phyloP scores from a whole-genome alignment of 257 asterid genomes.

The Fraxinus americana region DNA sequence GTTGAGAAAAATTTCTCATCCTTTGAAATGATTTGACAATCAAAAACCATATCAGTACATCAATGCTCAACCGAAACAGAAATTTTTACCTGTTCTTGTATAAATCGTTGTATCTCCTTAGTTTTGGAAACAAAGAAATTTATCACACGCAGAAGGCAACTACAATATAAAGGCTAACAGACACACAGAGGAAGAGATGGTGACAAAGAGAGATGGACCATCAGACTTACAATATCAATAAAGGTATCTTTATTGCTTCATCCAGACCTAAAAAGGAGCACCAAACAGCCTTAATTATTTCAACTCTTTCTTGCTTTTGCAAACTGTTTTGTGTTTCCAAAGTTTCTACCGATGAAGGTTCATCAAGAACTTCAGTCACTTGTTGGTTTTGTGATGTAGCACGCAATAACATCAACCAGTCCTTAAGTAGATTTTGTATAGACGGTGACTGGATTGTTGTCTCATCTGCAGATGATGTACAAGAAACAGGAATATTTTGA shows the following conservation, averaged over 20 bases:
- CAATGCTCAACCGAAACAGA: background rate
- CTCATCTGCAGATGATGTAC: slow-evolving; percentile 49
- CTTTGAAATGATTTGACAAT: too few species aligned
- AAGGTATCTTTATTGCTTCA: slow-evolving; percentile 69
- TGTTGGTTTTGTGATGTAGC: slow-evolving; percentile 46
- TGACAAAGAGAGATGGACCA: background rate
- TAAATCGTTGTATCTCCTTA: background rate
- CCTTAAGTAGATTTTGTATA: slow-evolving; percentile 67
- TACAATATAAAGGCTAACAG: background rate
- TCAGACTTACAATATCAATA: slow-evolving; percentile 73
- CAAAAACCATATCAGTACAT: background rate
- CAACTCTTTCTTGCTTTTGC: slow-evolving; percentile 45
- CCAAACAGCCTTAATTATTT: slow-evolving; percentile 51
- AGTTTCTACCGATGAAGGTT: slow-evolving; percentile 45
- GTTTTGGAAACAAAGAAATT: background rate
- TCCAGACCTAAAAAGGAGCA: slow-evolving; percentile 62
- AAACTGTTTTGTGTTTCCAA: slow-evolving; percentile 37
- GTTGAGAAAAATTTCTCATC: too few species aligned
- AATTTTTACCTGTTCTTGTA: background rate
- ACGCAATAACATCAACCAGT: slow-evolving; percentile 71
- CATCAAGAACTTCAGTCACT: slow-evolving; percentile 45
- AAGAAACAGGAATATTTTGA: slow-evolving; percentile 58
- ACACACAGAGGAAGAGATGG: slow-evolving; percentile 13
- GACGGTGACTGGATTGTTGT: slow-evolving; percentile 51
- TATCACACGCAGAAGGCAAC: background rate